These are phyloP conservation scores for Suhomyces pyralidae DNA, from an alignment of 805 yeast genomes.

Conservation along the genomic window DNA sequence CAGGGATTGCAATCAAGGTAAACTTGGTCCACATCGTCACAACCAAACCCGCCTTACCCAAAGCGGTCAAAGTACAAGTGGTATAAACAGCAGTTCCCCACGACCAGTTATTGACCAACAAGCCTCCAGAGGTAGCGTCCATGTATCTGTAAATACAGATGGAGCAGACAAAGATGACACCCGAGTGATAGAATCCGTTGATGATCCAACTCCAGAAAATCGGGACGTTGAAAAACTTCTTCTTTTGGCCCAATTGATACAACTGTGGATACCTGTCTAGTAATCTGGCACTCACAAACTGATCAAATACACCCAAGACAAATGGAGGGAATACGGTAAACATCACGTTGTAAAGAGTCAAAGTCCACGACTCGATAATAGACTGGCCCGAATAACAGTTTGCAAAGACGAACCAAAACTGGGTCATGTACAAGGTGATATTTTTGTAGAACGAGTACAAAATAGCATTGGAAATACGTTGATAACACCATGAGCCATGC, in stretches of 20 bases:
- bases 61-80: slow-evolving; percentile 79
- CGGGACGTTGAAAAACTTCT: slow-evolving; percentile 82
- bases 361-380: slow-evolving; percentile 95
- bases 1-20: slow-evolving; percentile 90
- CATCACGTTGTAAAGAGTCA: slow-evolving; percentile 91
- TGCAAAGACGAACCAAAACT: slow-evolving; percentile 94
- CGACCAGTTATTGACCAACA: slow-evolving; percentile 82
- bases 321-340: slow-evolving; percentile 96
- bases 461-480: slow-evolving; percentile 88
- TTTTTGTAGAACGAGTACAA: slow-evolving; percentile 94
- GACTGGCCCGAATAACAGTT: slow-evolving; percentile 95
- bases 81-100: slow-evolving; percentile 93
- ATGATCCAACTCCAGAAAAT: slow-evolving; percentile 97
- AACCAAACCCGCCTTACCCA: slow-evolving; percentile 92
- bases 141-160: slow-evolving; percentile 67
- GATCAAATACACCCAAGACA: slow-evolving; percentile 95
- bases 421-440: slow-evolving; percentile 94
- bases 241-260: slow-evolving; percentile 85
- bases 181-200: slow-evolving; percentile 94
- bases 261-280: slow-evolving; percentile 90
- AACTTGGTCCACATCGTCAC: slow-evolving; percentile 94
- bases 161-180: slow-evolving; percentile 73
- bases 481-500: slow-evolving; percentile 98
- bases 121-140: slow-evolving; percentile 63
- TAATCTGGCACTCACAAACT: slow-evolving; percentile 86